phyloP scores from a whole-genome alignment of 768 basidiomycete species.

The Suillus tomentosus region DNA sequence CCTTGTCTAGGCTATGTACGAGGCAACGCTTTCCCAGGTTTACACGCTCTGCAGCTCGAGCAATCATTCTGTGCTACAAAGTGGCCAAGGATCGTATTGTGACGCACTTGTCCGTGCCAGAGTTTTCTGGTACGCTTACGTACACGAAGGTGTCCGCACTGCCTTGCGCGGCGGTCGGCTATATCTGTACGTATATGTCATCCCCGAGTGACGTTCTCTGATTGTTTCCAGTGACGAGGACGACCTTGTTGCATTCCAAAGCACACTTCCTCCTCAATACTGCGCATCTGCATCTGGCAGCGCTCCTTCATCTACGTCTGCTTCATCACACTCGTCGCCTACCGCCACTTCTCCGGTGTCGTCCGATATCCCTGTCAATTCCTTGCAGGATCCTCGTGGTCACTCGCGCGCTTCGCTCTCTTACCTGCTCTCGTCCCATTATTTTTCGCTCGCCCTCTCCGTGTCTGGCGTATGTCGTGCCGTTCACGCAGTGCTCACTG shows the following conservation, averaged over 20 bases:
- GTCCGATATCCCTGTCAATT: slow-evolving; percentile 26
- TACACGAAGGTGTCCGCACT: slow-evolving; percentile 81
- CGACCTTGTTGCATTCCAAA: slow-evolving; percentile 74
- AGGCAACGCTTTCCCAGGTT: slow-evolving; percentile 81
- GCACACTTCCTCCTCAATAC: slow-evolving; percentile 51
- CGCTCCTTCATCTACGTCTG: slow-evolving; percentile 34
- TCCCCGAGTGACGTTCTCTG: not conserved
- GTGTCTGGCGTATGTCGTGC: slow-evolving; percentile 77
- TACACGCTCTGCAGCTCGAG: slow-evolving; percentile 69
- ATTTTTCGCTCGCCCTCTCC: slow-evolving; percentile 70
- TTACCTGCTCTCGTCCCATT: slow-evolving; percentile 57
- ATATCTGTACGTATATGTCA: slow-evolving; percentile 56
- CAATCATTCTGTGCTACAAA: slow-evolving; percentile 44
- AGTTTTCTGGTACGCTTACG: slow-evolving; percentile 88
- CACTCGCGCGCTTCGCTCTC: slow-evolving; percentile 40
- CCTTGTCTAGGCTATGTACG: slow-evolving; percentile 61
- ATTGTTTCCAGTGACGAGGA: slow-evolving; percentile 59
- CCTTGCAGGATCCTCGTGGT: slow-evolving; percentile 24
- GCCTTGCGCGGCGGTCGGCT: slow-evolving; percentile 86
- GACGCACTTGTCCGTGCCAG: slow-evolving; percentile 67
- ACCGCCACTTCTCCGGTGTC: slow-evolving; percentile 23
- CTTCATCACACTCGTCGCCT: slow-evolving; percentile 38
- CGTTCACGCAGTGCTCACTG: slow-evolving; percentile 79
- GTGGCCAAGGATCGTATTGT: slow-evolving; percentile 55
- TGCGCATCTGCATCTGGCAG: slow-evolving; percentile 27